Conservation (phyloP, 129 eudicot species). For the carrot (Daucus carota) region DNA sequence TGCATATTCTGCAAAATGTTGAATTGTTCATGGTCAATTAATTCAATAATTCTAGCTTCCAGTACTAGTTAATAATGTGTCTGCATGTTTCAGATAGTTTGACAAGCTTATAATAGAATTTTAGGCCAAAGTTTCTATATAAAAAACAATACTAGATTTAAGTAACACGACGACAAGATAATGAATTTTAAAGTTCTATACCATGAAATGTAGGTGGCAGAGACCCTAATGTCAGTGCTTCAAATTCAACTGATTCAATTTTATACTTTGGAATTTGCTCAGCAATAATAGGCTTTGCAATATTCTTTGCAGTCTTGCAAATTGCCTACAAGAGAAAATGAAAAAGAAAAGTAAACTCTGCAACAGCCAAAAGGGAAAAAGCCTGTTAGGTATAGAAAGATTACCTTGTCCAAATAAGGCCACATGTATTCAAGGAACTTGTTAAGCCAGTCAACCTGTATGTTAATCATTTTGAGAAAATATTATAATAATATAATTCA, state of each 20-base stretch:
- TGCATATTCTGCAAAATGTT: not conserved
- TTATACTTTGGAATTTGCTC: conserved; percentile 86
- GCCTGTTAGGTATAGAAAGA: not conserved
- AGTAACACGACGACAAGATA: not conserved
- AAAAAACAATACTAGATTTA: not conserved
- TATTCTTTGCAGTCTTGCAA: conserved; percentile 78
- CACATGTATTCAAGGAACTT: conserved; percentile 70
- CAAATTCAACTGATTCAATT: conserved; percentile 65
- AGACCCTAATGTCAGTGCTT: conserved; percentile 62
- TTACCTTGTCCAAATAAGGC: conserved; percentile 95
- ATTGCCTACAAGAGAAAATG: conserved; percentile 69
- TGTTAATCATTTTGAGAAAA: conserved; percentile 14
- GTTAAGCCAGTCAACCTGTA: conserved; percentile 89
- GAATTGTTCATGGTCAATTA: not conserved
- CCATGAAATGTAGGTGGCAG: conserved; percentile 90
- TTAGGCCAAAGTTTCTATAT: not conserved
- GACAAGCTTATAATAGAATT: not conserved
- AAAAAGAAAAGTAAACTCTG: not conserved
- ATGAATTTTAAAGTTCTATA: conserved; percentile 8
- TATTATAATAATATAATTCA: not conserved
- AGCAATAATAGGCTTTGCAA: conserved; percentile 77
- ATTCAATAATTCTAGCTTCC: not conserved
- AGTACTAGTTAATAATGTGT: not conserved
- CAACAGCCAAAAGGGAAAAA: not conserved
- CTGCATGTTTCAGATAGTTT: not conserved